These are phyloP conservation scores for Mycena pura DNA, from an alignment of 768 basidiomycete genomes.

Conservation along the genomic window DNA sequence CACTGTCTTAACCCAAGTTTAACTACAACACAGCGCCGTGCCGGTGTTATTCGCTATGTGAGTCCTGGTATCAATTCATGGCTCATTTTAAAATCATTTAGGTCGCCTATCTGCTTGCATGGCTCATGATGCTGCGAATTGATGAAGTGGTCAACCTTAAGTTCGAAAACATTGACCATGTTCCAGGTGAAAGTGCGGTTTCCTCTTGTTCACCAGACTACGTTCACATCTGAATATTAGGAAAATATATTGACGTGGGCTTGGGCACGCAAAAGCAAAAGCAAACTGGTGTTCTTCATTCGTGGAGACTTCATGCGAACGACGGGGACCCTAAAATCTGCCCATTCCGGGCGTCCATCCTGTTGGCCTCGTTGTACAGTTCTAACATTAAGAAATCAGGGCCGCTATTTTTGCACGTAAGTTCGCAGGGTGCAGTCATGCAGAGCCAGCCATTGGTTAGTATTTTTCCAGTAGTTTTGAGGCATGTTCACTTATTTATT, in stretches of 20 bases:
- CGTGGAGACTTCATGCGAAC: constrained; percentile 24
- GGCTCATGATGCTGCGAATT: too few relatives aligned
- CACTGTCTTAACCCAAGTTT: constrained; percentile 6
- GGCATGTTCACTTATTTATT: not conserved
- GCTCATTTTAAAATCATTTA: constrained; percentile 19
- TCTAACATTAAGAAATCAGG: not conserved
- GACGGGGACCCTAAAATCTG: constrained; percentile 24
- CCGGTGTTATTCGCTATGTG: constrained; percentile 8
- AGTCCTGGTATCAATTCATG: constrained; percentile 25
- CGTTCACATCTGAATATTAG: not conserved
- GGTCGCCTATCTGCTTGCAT: too few relatives aligned
- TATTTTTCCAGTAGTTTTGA: not conserved
- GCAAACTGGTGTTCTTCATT: constrained; percentile 23
- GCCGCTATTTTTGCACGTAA: constrained; percentile 21
- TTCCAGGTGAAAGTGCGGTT: constrained; percentile 10
- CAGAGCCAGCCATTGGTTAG: not conserved
- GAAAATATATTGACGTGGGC: not conserved
- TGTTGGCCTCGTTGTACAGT: constrained; percentile 12
- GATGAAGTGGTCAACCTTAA: too few relatives aligned
- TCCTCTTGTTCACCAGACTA: not conserved
- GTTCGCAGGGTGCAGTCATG: too few relatives aligned
- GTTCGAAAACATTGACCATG: constrained; percentile 23
- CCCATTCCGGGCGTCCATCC: constrained; percentile 22
- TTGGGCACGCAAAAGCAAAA: constrained; percentile 18
- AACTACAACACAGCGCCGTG: not conserved